Evolutionary conservation across 2,329 filamentous ascomycete genomes (phyloP).

Genomic region (Thelonectria rubi): DNA sequence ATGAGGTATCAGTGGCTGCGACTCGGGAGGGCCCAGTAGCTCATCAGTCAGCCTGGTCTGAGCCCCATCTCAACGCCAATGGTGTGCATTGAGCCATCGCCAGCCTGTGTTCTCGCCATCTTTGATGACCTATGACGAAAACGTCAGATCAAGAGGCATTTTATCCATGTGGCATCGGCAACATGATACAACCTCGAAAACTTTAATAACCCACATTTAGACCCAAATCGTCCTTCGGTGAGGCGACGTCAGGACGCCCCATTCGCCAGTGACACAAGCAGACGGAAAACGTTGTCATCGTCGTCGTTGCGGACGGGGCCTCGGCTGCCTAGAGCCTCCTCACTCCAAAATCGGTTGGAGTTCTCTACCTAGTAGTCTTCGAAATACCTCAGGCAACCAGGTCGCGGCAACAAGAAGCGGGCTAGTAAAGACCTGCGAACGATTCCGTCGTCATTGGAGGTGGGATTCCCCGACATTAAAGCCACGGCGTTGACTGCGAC

Average conservation of each 20-base stretch:
- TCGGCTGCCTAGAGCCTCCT: too few species aligned
- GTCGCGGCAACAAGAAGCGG: background rate
- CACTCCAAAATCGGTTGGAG: background rate
- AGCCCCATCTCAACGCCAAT: background rate
- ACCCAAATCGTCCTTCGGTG: too few species aligned
- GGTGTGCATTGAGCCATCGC: background rate
- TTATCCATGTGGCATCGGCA: background rate
- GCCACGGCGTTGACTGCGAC: background rate
- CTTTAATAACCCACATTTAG: too few species aligned
- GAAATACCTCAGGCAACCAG: conserved; percentile 16
- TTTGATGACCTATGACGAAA: background rate
- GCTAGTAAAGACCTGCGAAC: background rate
- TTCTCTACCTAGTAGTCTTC: background rate
- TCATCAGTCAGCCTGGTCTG: background rate
- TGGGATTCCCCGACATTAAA: background rate
- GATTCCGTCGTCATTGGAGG: conserved; percentile 2
- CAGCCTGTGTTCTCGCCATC: background rate
- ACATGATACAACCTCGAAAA: background rate
- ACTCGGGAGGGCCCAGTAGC: background rate
- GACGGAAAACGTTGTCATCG: too few species aligned
- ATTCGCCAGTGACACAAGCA: too few species aligned
- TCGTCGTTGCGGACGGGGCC: too few species aligned
- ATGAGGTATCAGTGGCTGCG: background rate
- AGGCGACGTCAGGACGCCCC: too few species aligned
- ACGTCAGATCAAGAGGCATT: background rate